These are phyloP conservation scores for Verticillium longisporum DNA, from an alignment of 2,329 filamentous ascomycete genomes.

Conservation along the genomic window DNA sequence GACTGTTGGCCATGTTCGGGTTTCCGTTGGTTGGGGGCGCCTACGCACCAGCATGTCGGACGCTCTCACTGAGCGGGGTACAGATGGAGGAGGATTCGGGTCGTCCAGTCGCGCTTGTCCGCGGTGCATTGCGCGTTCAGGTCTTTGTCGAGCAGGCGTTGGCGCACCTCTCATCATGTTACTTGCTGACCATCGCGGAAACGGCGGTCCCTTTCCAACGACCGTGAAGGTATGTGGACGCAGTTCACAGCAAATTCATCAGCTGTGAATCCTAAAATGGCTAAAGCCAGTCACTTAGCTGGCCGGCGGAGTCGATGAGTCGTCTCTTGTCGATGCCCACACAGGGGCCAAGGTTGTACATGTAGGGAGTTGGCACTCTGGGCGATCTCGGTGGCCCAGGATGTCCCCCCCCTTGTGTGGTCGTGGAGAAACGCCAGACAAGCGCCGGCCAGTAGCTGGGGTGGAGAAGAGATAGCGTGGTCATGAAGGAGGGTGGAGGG, in stretches of 20 bases:
- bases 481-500: conserved; percentile 12
- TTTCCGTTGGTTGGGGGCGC: neutral
- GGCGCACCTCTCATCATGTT: neutral
- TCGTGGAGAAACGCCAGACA: conserved; percentile 6
- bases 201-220: neutral
- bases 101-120: neutral
- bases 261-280: neutral
- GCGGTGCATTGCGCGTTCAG: neutral
- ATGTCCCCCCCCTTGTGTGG: neutral
- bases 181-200: neutral
- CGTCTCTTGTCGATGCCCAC: neutral
- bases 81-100: neutral
- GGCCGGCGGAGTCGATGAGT: neutral
- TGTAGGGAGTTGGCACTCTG: neutral
- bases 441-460: conserved; percentile 12
- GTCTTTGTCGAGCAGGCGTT: no score
- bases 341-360: neutral
- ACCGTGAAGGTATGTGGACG: neutral
- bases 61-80: neutral
- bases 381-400: neutral
- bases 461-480: conserved; percentile 15
- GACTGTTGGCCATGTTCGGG: neutral
- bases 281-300: neutral
- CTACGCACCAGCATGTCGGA: neutral
- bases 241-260: neutral